Base-by-base conservation (phyloP, 2,329 filamentous ascomycete species). In the Monilinia fructicola region DNA sequence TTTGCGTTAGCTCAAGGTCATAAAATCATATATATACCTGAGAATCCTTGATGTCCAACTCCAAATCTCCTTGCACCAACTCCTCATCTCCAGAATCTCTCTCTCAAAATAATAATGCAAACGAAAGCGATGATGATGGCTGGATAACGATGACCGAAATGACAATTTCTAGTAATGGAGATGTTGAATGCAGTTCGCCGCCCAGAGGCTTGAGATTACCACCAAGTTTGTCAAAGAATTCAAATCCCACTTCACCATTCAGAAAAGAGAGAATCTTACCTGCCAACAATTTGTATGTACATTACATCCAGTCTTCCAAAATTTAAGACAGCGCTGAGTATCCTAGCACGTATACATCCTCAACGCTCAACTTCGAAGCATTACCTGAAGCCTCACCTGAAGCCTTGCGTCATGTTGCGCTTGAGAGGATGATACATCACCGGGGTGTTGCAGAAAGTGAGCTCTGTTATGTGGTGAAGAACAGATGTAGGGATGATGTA, bases 111-210 rank as follows among this genome's bases (percentile, higher is more conserved):
- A 35, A 35, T 7, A 35, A 35, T 12, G 44, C 9, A n/a, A 18
- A 46, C 14, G 10, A 28, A 58, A 58, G 14, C 7, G 4, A 12
- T 12, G 21, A 11, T 12, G 21, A 11, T 23, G 46, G 7, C 54
- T 58, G 38, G 38, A 16, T 58, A 44, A 28, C 16, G 31, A 58
- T 58, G 38, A 44, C 38, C 38, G 54, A 58, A 44, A 58, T 10
- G 1, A 28, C 23, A 14, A 44, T 31, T 14, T 58, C 38, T 0
- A 5, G 28, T 5, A 10, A 44, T 7, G 23, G 1, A 31, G 23
- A 58, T 14, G 21, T 58, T 21, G 16, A 44, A 28, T 58, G 23
- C 26, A 31, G 14, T 1, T 3, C 54, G 14, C 9, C 16, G 10
- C 18, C 5, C 31, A 35, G 5, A 4, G 31, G 31, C 31, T 35